Base-by-base conservation (phyloP, 208 protist genomes). In the Leishmania tarentolae region DNA sequence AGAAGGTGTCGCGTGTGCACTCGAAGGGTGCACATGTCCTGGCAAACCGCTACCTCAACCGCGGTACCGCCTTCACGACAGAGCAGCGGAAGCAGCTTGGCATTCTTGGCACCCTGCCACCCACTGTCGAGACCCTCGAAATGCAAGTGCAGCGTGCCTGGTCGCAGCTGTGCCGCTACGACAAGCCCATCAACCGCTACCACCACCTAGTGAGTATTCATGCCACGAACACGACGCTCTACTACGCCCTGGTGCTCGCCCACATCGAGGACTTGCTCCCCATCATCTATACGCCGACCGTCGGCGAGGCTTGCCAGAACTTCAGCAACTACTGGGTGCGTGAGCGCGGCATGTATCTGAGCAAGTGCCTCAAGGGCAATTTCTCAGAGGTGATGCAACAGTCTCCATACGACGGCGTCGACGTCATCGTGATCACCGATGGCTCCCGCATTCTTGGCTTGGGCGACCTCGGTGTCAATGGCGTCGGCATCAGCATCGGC, bases 341-440 rank as follows among this genome's bases (percentile, higher is more conserved):
- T 21, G 88, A 96, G 69, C 89, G 89, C 73, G 98, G 98, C 40
- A 88, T 99, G 87, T 99, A 98, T 89, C 90, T 99, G 74, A 88
- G 85, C 77, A 81, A 83, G 42, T 65, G 81, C 59, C 89, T 97
- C 82, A 95, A 94, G 85, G 96, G 96, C 37, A 76, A 90, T 31
- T 97, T 99, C 79, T 46, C 83, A 28, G 47, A 90, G 44, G 92
- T 98, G 75, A 84, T 99, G 70, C 73, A 91, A 21, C 90, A 99
- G 50, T 95, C 90, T 57, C 83, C 87, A 47, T 88, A 93, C 72
- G 78, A 88, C 61, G 78, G 91, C 63, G 91, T 98, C 31, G 91
- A 98, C 61, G 90, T 99, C 76, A 97, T 99, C 78, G 98, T 99
- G 79, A 98, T 99, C 50, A 98, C 97, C n/a, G 98, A 99, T 83